Percentiles rank a stretch among this genome's conserved stretches.
These are phyloP conservation scores for Pestalotiopsis sp. DNA, from an alignment of 2,329 filamentous ascomycete species.

Conservation along the genomic window DNA sequence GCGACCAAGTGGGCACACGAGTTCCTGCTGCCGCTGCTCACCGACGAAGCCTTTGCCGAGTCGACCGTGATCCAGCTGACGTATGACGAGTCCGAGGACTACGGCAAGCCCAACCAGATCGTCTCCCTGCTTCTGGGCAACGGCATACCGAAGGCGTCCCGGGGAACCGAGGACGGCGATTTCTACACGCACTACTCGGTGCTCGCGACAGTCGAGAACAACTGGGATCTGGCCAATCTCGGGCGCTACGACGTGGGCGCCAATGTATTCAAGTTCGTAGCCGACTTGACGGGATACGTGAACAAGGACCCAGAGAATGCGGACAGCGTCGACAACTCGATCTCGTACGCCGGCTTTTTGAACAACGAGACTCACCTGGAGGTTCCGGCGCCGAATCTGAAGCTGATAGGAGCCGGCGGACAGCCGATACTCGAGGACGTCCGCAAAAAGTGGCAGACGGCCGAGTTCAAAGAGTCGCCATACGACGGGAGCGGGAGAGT, in stretches of 20 bases:
- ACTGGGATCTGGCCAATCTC: constrained; percentile 63
- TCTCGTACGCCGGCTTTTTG: constrained; percentile 45
- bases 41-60: constrained; percentile 70
- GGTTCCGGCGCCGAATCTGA: constrained; percentile 44
- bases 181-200: constrained; percentile 67
- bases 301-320: constrained; percentile 39
- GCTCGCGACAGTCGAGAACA: constrained; percentile 60
- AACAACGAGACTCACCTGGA: constrained; percentile 36
- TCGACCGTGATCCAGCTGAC: constrained; percentile 76
- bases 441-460: constrained; percentile 32
- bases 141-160: constrained; percentile 63
- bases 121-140: constrained; percentile 74
- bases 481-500: constrained; percentile 49
- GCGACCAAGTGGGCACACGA: constrained; percentile 69
- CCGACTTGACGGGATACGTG: constrained; percentile 58
- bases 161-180: constrained; percentile 67
- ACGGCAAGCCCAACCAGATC: constrained; percentile 68
- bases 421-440: constrained; percentile 38
- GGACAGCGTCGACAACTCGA: constrained; percentile 37
- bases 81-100: constrained; percentile 78
- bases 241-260: constrained; percentile 35
- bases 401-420: constrained; percentile 45
- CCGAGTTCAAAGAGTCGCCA: constrained; percentile 35
- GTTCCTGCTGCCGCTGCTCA: constrained; percentile 71
- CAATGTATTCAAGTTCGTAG: constrained; percentile 63